phyloP scores from a whole-genome alignment of 2,329 filamentous ascomycete genomes.

The Colletotrichum tabaci region DNA sequence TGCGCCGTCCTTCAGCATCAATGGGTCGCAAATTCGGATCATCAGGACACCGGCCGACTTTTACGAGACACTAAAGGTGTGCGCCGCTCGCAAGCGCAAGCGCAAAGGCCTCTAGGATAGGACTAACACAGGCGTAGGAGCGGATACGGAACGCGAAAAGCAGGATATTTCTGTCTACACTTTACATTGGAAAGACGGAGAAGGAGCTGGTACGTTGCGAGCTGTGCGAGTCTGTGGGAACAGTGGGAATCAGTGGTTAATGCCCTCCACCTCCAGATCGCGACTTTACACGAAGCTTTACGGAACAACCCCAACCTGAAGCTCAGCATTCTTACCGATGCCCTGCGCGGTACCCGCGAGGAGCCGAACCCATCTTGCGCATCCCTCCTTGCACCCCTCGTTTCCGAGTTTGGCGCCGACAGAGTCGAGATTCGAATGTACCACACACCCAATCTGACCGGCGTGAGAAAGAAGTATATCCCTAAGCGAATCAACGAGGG shows the following conservation, averaged over 20 bases:
- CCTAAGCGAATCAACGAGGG: conserved; percentile 96
- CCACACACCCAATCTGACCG: conserved; percentile 95
- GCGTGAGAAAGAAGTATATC: conserved; percentile 84
- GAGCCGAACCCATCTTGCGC: conserved; percentile 88
- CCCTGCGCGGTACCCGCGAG: conserved; percentile 91
- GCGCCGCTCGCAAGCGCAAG: conserved; percentile 19
- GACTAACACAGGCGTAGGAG: conserved; percentile 60
- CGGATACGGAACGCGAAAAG: conserved; percentile 86
- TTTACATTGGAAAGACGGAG: conserved; percentile 97
- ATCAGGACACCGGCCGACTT: conserved; percentile 88
- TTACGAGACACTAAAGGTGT: conserved; percentile 90
- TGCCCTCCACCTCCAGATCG: conserved; percentile 68
- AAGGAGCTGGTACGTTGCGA: conserved; percentile 77
- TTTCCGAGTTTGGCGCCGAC: conserved; percentile 85
- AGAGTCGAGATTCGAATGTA: conserved; percentile 97
- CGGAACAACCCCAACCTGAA: conserved; percentile 81
- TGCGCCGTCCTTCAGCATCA: conserved; percentile 90
- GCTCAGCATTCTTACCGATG: conserved; percentile 92
- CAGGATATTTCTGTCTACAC: conserved; percentile 92
- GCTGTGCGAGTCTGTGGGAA: background rate
- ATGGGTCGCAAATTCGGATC: conserved; percentile 84
- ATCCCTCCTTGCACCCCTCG: conserved; percentile 87
- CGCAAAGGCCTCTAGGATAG: conserved; percentile 1
- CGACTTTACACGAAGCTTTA: conserved; percentile 82
- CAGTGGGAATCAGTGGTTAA: background rate